These are phyloP conservation scores for Monosporascus sp. DNA, from an alignment of 2,329 filamentous ascomycete genomes.

Conservation along the genomic window DNA sequence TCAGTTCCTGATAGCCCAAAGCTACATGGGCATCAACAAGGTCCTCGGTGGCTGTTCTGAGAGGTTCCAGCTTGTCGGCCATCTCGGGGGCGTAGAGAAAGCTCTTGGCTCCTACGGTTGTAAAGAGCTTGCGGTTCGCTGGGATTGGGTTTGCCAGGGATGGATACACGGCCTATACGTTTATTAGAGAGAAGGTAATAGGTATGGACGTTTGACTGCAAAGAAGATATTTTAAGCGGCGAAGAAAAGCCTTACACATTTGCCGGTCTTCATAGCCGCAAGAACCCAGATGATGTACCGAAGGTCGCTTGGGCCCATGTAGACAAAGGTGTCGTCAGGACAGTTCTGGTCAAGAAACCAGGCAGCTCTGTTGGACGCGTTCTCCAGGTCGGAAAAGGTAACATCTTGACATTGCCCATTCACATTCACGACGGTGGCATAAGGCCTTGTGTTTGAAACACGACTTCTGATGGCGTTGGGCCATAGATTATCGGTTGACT, in stretches of 20 bases:
- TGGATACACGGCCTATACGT: constrained; percentile 1
- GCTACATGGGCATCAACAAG: background rate
- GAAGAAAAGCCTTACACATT: constrained; percentile 8
- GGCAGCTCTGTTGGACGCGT: constrained; percentile 13
- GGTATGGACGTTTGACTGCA: too few species aligned
- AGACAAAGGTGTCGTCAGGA: constrained; percentile 7
- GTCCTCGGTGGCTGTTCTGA: background rate
- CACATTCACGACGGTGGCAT: constrained; percentile 5
- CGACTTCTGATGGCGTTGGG: constrained; percentile 8
- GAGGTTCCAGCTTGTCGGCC: background rate
- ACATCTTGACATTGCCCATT: constrained; percentile 8
- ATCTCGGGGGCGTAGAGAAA: constrained; percentile 4
- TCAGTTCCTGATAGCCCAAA: background rate
- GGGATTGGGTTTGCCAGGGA: constrained; percentile 3
- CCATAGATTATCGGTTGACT: constrained; percentile 5
- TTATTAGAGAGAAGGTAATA: too few species aligned
- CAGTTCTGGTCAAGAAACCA: constrained; percentile 13
- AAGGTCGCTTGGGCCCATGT: constrained; percentile 11
- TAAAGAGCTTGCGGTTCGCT: constrained; percentile 2
- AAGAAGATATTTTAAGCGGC: too few species aligned
- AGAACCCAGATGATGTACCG: constrained; percentile 9
- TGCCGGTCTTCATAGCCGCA: constrained; percentile 11
- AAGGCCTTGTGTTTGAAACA: constrained; percentile 1
- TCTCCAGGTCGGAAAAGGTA: constrained; percentile 14
- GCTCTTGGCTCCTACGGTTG: constrained; percentile 3